Evolutionary conservation across 345 rosid species (phyloP), one percentile per base, ranked within the genome.

Genomic region (Salix exigua): DNA sequence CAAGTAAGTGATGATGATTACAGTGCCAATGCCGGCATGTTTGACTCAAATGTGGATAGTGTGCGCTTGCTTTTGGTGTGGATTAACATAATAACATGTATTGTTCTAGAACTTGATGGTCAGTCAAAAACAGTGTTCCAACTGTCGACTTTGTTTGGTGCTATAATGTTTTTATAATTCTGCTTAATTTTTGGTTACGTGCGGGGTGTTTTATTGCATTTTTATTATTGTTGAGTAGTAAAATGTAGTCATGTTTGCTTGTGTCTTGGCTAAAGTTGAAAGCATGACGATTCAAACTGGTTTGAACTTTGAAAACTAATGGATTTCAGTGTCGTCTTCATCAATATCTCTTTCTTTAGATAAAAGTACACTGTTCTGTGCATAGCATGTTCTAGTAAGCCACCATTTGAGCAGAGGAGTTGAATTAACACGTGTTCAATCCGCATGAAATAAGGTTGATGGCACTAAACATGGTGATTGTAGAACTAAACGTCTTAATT

Each of bases 31-130:
- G 51, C 65, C 9, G 37, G 42, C 66, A 17, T 23, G 0, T 62
- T 4, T 73, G 76, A 44, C 69, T 63, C 11, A 35, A 73, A 38
- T 73, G 46, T 73, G 55, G 42, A 42, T n/a, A 67, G 76, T 67
- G 64, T 60, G 68, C 62, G 35, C 18, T 60, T 42, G 76, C 53
- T 61, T 70, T 70, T 70, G 28, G 11, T 9, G 16, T 21, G 7
- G 26, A 35, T 53, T 21, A 51, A 23, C 18, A 33, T 33, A 35
- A 33, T 21, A 51, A 23, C 18, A 33, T 33, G 48, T 53, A 21
- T 13, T 70, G 35, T 30, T 70, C 61, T 60, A 16, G 68, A 66
- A 30, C 75, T 61, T 60, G 53, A 60, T 25, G 19, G 26, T 1
- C 53, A 5, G 67, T 73, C n/a, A 21, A 61, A 40, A 68, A 73